Evolutionary conservation across 352 stramenopile species (phyloP).

Genomic region (Globisporangium cylindrosporum): DNA sequence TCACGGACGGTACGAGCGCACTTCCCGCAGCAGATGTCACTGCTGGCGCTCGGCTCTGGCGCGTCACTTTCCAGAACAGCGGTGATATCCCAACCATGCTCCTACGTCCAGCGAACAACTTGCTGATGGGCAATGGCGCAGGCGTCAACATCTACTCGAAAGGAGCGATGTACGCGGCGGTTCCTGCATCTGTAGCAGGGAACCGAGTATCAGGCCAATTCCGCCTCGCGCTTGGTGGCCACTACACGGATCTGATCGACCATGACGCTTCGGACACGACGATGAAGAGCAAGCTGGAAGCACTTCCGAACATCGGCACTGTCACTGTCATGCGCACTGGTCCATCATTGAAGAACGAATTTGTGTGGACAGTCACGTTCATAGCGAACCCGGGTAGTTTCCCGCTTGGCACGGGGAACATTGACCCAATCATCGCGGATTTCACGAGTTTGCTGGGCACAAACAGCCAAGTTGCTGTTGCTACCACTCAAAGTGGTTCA

Average conservation of each 20-base stretch:
- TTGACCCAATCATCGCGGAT: slow-evolving; percentile 46
- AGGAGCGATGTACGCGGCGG: slow-evolving; percentile 30
- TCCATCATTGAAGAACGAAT: slow-evolving; percentile 88
- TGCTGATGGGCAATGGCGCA: slow-evolving; percentile 87
- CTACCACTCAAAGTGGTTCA: slow-evolving; percentile 43
- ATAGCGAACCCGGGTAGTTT: slow-evolving; percentile 91
- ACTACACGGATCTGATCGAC: slow-evolving; percentile 86
- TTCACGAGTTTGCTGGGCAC: slow-evolving; percentile 40
- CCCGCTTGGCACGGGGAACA: slow-evolving; percentile 71
- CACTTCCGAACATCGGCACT: slow-evolving; percentile 91
- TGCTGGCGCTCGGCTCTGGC: slow-evolving; percentile 72
- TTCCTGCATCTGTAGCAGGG: slow-evolving; percentile 62
- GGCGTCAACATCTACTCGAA: slow-evolving; percentile 80
- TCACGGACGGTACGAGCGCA: slow-evolving; percentile 56
- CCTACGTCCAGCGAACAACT: slow-evolving; percentile 68
- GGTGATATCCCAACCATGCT: slow-evolving; percentile 89
- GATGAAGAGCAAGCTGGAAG: slow-evolving; percentile 89
- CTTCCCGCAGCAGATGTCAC: slow-evolving; percentile 36
- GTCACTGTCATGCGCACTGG: slow-evolving; percentile 83
- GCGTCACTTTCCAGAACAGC: slow-evolving; percentile 89
- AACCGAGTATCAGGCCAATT: slow-evolving; percentile 91
- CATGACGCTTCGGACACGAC: slow-evolving; percentile 92
- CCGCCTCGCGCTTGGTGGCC: slow-evolving; percentile 80
- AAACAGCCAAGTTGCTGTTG: slow-evolving; percentile 37
- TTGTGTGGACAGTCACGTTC: slow-evolving; percentile 94